Evolutionary conservation across 257 asterid species (phyloP).

Genomic region (Nyctanthes arbortristis): DNA sequence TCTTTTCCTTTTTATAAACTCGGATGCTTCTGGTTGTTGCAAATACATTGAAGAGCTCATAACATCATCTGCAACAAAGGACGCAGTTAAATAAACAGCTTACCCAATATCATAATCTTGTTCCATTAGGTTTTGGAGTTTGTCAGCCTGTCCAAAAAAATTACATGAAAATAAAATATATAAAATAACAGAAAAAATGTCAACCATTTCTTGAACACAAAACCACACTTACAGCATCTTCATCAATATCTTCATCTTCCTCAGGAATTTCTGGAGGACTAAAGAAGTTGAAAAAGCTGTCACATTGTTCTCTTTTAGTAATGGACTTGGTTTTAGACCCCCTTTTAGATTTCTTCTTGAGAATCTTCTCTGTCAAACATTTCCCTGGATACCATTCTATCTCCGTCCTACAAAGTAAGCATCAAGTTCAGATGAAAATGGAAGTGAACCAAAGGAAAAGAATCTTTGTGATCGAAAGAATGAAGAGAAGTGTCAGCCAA

Average conservation of each 20-base stretch:
- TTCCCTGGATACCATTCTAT: constrained; percentile 84
- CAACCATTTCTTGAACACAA: not conserved
- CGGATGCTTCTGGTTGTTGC: not conserved
- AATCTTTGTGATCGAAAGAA: not conserved
- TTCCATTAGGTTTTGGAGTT: constrained; percentile 78
- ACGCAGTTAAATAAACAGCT: constrained; percentile 16
- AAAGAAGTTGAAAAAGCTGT: constrained; percentile 89
- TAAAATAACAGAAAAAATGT: not conserved
- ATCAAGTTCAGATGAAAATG: not conserved
- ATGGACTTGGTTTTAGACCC: constrained; percentile 76
- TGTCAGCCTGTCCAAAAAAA: constrained; percentile 59
- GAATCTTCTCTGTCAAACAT: constrained; percentile 68
- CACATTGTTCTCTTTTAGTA: constrained; percentile 76
- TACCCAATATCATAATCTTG: constrained; percentile 87
- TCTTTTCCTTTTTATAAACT: not conserved
- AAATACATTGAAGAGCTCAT: not conserved
- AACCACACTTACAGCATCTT: constrained; percentile 65
- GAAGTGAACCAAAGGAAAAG: not conserved
- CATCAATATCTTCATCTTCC: constrained; percentile 77
- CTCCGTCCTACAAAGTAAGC: constrained; percentile 53
- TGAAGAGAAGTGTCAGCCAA: not conserved
- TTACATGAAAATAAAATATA: not conserved
- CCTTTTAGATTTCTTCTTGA: constrained; percentile 82
- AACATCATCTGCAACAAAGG: not conserved
- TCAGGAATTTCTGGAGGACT: constrained; percentile 88